Evolutionary conservation across 257 asterid species (phyloP).

Genomic region (Solanum lycopersicoides): DNA sequence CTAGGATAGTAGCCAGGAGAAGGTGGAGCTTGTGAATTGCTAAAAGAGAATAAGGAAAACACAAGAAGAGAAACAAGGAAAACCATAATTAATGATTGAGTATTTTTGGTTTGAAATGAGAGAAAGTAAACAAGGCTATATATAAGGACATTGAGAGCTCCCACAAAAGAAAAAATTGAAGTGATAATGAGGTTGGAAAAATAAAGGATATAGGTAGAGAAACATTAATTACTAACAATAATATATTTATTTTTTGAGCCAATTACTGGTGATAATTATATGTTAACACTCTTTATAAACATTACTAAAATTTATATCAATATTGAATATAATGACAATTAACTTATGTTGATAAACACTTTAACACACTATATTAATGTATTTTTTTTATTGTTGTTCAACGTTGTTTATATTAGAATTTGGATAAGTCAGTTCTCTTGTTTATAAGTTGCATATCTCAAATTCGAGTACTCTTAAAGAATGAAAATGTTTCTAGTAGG

Average conservation of each 20-base stretch:
- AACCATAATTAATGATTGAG: not conserved
- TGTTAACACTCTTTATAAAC: too few relatives aligned
- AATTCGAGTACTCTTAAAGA: not conserved
- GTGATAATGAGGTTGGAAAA: not conserved
- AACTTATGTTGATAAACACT: too few relatives aligned
- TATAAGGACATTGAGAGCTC: not conserved
- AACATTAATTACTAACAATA: not conserved
- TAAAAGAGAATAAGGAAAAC: not conserved
- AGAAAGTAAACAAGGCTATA: not conserved
- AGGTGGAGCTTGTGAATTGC: constrained; percentile 51
- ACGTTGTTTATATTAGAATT: not conserved
- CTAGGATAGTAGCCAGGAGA: constrained; percentile 75
- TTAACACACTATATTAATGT: too few relatives aligned
- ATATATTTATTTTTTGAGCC: not conserved
- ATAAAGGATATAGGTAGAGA: not conserved
- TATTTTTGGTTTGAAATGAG: not conserved
- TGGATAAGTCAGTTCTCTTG: not conserved
- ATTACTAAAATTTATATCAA: too few relatives aligned
- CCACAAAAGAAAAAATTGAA: not conserved
- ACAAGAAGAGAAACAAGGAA: constrained; percentile 8
- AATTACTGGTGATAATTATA: too few relatives aligned
- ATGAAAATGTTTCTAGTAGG: not conserved
- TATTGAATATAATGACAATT: too few relatives aligned
- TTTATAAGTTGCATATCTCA: not conserved
- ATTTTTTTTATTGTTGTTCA: too few relatives aligned